These are phyloP conservation scores for Auricularia sp. DNA, from an alignment of 768 basidiomycete genomes.

Conservation along the genomic window DNA sequence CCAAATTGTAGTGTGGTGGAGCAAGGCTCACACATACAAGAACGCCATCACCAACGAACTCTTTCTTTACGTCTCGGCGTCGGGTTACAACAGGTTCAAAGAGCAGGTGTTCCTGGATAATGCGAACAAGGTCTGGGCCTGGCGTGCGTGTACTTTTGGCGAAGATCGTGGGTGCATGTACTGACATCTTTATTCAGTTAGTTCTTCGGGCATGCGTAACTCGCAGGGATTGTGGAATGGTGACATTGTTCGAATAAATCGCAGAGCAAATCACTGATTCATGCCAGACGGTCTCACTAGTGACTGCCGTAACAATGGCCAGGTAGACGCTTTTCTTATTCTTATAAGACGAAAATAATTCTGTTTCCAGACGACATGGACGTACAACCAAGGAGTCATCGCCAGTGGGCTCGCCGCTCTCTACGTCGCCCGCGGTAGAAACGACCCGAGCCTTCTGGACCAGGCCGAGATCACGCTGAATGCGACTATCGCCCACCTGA, in stretches of 20 bases:
- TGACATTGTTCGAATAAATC: constrained; percentile 16
- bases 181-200: constrained; percentile 21
- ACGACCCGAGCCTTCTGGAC: constrained; percentile 30
- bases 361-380: constrained; percentile 41
- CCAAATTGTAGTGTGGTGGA: constrained; percentile 42
- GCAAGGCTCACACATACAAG: constrained; percentile 44
- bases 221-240: constrained; percentile 37
- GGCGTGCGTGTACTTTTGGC: constrained; percentile 17
- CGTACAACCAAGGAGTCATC: constrained; percentile 49
- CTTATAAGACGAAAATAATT: too few relatives aligned
- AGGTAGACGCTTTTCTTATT: constrained; percentile 12
- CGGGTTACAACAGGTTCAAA: constrained; percentile 32
- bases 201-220: constrained; percentile 37
- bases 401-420: constrained; percentile 44
- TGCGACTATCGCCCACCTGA: constrained; percentile 35
- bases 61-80: constrained; percentile 41
- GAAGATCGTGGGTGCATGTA: not conserved
- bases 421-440: constrained; percentile 24
- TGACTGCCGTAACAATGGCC: constrained; percentile 34
- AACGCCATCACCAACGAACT: constrained; percentile 54
- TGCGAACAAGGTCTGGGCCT: constrained; percentile 33
- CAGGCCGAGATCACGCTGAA: constrained; percentile 45
- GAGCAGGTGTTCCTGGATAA: constrained; percentile 37
- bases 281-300: not conserved
- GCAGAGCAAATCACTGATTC: not conserved